Evolutionary conservation across 2,329 filamentous ascomycete genomes (phyloP).

Genomic region (Fusarium aywerte): DNA sequence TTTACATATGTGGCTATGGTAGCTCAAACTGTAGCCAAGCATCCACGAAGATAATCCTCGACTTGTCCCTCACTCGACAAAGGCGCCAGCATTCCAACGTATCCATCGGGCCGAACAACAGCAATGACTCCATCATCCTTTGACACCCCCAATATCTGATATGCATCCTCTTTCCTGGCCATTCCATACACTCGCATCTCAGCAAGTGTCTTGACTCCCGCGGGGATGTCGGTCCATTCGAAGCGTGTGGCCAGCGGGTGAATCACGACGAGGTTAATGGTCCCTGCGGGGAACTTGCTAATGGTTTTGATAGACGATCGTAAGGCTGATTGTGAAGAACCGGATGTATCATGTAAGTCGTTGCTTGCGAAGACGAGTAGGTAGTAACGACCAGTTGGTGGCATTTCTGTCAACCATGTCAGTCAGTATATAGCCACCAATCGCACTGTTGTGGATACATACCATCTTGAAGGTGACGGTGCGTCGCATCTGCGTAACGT

Average conservation of each 20-base stretch:
- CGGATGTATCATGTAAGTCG: not conserved
- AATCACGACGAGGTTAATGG: not conserved
- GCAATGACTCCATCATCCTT: constrained; percentile 5
- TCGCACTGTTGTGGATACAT: accelerated
- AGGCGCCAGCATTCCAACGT: constrained; percentile 9
- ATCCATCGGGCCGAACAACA: constrained; percentile 20
- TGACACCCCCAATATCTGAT: not conserved
- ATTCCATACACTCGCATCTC: constrained; percentile 14
- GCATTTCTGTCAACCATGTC: constrained; percentile 1
- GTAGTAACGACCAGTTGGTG: constrained; percentile 4
- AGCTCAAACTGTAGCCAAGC: not conserved
- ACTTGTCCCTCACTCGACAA: not conserved
- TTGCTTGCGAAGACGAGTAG: not conserved
- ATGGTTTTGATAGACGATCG: not conserved
- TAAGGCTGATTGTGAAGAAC: not conserved
- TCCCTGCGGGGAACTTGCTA: not conserved
- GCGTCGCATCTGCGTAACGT: constrained; percentile 15
- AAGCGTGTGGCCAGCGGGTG: constrained; percentile 7
- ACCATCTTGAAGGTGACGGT: constrained; percentile 12
- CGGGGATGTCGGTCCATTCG: constrained; percentile 11
- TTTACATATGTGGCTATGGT: not conserved
- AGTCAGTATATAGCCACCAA: accelerated
- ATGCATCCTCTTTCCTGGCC: constrained; percentile 3
- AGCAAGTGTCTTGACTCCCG: not conserved
- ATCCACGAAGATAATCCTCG: not conserved